phyloP scores from a whole-genome alignment of 768 basidiomycete genomes.

The Hortiboletus campestris region DNA sequence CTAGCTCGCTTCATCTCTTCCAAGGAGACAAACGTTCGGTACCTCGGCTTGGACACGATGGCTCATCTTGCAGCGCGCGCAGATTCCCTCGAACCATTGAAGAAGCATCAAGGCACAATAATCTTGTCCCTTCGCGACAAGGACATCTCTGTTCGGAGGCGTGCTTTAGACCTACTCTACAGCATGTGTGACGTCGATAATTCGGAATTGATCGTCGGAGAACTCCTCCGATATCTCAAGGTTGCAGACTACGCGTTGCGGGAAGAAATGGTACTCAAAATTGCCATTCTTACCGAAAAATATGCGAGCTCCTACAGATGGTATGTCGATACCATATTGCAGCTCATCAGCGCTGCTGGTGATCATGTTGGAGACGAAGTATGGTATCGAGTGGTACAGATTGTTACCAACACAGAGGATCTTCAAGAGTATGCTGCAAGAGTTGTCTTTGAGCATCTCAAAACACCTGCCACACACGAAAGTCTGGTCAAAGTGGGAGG shows the following conservation, averaged over 20 bases:
- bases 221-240: slow-evolving; percentile 88
- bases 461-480: slow-evolving; percentile 82
- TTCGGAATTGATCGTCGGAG: slow-evolving; percentile 93
- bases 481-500: slow-evolving; percentile 96
- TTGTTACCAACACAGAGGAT: slow-evolving; percentile 98
- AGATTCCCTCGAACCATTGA: slow-evolving; percentile 88
- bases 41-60: slow-evolving; percentile 97
- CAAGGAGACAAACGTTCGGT: slow-evolving; percentile 97
- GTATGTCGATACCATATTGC: slow-evolving; percentile 98
- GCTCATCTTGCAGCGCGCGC: slow-evolving; percentile 95
- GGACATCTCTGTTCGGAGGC: slow-evolving; percentile 92
- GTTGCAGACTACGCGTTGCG: slow-evolving; percentile 96
- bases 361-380: slow-evolving; percentile 99
- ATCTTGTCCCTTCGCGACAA: slow-evolving; percentile 93
- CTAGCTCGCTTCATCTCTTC: slow-evolving; percentile 96
- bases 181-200: slow-evolving; percentile 99
- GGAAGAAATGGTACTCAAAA: slow-evolving; percentile 99
- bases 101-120: slow-evolving; percentile 94
- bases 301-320: slow-evolving; percentile 97
- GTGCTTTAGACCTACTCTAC: slow-evolving; percentile 93
- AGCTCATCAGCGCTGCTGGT: slow-evolving; percentile 93
- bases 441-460: slow-evolving; percentile 87
- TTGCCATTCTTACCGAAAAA: slow-evolving; percentile 98
- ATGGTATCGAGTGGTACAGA: slow-evolving; percentile 99
- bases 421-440: slow-evolving; percentile 94